phyloP scores from a whole-genome alignment of 805 yeast genomes.

The Metschnikowia gelsemii region DNA sequence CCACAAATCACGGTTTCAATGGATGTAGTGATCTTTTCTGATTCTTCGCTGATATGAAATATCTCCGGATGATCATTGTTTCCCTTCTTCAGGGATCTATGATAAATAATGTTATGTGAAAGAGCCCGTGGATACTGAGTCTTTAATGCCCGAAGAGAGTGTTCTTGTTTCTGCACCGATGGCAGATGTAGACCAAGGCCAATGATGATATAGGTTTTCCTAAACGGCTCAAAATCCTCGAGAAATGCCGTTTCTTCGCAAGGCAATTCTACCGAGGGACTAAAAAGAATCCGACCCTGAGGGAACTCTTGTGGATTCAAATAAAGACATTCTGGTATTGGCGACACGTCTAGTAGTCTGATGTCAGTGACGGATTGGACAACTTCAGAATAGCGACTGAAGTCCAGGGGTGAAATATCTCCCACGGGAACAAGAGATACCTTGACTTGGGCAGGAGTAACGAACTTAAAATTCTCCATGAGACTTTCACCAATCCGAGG shows the following conservation, averaged over 20 bases:
- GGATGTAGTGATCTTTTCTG: slow-evolving; percentile 28
- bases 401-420: slow-evolving; percentile 41
- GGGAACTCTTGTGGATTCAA: slow-evolving; percentile 89
- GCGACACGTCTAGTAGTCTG: slow-evolving; percentile 71
- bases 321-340: slow-evolving; percentile 44
- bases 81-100: slow-evolving; percentile 42
- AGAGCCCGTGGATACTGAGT: slow-evolving; percentile 51
- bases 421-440: slow-evolving; percentile 70
- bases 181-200: slow-evolving; percentile 40
- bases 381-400: slow-evolving; percentile 40
- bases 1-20: slow-evolving; percentile 72
- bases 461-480: slow-evolving; percentile 42
- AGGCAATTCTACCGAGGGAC: slow-evolving; percentile 45
- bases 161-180: slow-evolving; percentile 2
- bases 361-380: slow-evolving; percentile 58
- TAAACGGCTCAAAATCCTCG: slow-evolving; percentile 86
- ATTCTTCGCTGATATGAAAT: slow-evolving; percentile 29
- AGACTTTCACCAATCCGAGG: slow-evolving; percentile 1
- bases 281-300: slow-evolving; percentile 66
- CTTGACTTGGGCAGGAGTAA: slow-evolving; percentile 65
- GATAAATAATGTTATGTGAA: slow-evolving; percentile 53
- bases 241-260: slow-evolving; percentile 63
- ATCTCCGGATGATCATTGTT: background rate
- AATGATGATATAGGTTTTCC: slow-evolving; percentile 67
- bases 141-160: slow-evolving; percentile 32